A percentile compares a stretch with the other conserved stretches of the same genome.
Evolutionary conservation across 805 yeast genomes (phyloP).

Genomic region (Starmerella floricola): DNA sequence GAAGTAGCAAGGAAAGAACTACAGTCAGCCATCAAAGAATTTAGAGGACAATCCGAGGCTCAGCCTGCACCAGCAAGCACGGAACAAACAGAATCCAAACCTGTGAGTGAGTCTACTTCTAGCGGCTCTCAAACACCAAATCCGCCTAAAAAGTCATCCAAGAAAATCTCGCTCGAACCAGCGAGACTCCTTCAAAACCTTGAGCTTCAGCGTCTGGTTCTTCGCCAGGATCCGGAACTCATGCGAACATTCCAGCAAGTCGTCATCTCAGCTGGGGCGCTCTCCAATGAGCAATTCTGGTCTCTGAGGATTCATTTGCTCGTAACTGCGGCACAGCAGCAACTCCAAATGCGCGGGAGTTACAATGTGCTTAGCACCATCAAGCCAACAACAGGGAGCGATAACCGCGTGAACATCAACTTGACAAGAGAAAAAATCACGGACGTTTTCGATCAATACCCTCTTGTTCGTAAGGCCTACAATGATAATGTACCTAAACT

Average conservation of each 20-base stretch:
- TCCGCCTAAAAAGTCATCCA: neutral
- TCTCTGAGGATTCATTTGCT: constrained; percentile 62
- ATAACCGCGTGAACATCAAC: constrained; percentile 84
- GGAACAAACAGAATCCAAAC: no score
- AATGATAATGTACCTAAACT: constrained; percentile 83
- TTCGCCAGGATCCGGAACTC: constrained; percentile 55
- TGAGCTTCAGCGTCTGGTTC: constrained; percentile 63
- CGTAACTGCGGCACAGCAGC: constrained; percentile 74
- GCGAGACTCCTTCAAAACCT: constrained; percentile 54
- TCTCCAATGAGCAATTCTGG: constrained; percentile 82
- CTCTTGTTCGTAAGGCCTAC: constrained; percentile 78
- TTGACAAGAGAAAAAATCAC: constrained; percentile 82
- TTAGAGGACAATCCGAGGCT: constrained; percentile 49
- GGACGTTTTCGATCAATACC: constrained; percentile 84
- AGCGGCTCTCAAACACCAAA: no score
- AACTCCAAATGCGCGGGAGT: constrained; percentile 79
- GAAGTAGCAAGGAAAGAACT: constrained; percentile 32
- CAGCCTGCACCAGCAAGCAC: no score
- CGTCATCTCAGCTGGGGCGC: constrained; percentile 57
- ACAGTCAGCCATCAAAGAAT: constrained; percentile 22
- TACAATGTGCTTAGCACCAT: constrained; percentile 89
- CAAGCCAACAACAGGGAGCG: constrained; percentile 84
- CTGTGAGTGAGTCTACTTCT: neutral
- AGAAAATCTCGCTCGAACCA: constrained; percentile 37
- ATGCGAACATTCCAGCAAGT: constrained; percentile 73